Conservation (phyloP, 768 basidiomycete genomes). For the Leucocoprinus leucothites region DNA sequence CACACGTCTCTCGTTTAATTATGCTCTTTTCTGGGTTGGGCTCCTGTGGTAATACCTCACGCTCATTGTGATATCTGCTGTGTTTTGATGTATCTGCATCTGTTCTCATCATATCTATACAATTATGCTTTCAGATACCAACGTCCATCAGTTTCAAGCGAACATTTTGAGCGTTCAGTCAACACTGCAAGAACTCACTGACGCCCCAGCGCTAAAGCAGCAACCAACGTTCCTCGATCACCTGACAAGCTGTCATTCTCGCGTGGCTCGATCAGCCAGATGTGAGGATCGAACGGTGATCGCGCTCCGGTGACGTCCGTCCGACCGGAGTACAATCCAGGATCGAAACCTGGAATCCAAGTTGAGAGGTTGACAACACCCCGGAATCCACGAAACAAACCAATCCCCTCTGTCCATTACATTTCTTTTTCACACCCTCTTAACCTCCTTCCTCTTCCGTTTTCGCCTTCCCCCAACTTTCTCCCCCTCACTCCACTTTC, state of each 20-base stretch:
- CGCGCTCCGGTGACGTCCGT: neutral
- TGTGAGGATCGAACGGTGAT: neutral
- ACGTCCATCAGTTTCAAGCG: no score
- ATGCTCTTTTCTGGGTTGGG: no score
- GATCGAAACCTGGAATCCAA: neutral
- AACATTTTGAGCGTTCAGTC: no score
- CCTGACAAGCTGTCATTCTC: slow-evolving; percentile 3
- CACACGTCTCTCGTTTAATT: no score
- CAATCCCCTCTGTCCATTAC: slow-evolving; percentile 1
- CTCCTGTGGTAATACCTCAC: neutral
- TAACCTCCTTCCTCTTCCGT: neutral
- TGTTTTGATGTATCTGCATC: neutral
- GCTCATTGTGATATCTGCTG: neutral
- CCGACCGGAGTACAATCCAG: slow-evolving; percentile 6
- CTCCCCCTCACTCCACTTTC: neutral
- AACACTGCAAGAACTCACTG: no score
- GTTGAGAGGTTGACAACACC: slow-evolving; percentile 8
- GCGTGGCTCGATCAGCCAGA: neutral
- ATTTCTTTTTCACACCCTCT: slow-evolving; percentile 4
- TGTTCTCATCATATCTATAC: neutral
- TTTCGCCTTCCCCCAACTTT: neutral
- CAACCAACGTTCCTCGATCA: neutral
- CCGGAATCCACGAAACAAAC: slow-evolving; percentile 10
- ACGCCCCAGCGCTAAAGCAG: no score
- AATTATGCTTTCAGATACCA: neutral